Percentiles rank a stretch among this genome's conserved stretches.
These are phyloP conservation scores for Panaeolus cyanescens DNA, from an alignment of 768 basidiomycete species.

Conservation along the genomic window DNA sequence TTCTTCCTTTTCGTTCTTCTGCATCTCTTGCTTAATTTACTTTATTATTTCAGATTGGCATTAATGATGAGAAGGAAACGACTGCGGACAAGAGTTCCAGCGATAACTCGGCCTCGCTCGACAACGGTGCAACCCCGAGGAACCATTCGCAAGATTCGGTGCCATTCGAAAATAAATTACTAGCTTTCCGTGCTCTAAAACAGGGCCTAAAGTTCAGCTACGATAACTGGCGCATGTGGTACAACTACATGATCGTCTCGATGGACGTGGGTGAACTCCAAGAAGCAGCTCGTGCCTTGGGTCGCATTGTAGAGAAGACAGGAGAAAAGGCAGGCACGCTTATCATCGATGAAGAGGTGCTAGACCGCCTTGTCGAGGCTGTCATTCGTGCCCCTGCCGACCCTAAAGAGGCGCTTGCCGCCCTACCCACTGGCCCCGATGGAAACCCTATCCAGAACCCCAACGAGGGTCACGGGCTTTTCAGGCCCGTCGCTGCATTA, in stretches of 20 bases:
- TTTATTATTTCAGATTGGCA: not conserved
- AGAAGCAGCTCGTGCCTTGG: slow-evolving; percentile 84
- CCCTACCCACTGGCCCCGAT: slow-evolving; percentile 12
- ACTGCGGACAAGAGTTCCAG: not conserved
- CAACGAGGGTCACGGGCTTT: slow-evolving; percentile 69
- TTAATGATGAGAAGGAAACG: slow-evolving; percentile 1
- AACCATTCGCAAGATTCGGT: slow-evolving; percentile 34
- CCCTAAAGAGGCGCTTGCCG: slow-evolving; percentile 33
- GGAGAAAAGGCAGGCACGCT: slow-evolving; percentile 48
- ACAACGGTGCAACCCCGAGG: slow-evolving; percentile 1
- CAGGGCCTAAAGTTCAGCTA: slow-evolving; percentile 84
- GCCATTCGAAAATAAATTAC: slow-evolving; percentile 74
- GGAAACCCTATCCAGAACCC: slow-evolving; percentile 38
- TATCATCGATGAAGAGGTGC: slow-evolving; percentile 81
- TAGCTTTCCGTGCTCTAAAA: slow-evolving; percentile 91
- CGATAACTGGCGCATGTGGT: slow-evolving; percentile 98
- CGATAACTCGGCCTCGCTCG: not conserved
- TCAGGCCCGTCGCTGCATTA: slow-evolving; percentile 66
- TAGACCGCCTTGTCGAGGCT: slow-evolving; percentile 87
- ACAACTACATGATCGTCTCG: slow-evolving; percentile 93
- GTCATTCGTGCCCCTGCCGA: slow-evolving; percentile 61
- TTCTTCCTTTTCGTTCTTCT: not conserved
- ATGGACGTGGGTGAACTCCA: slow-evolving; percentile 91
- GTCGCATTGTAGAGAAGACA: slow-evolving; percentile 81
- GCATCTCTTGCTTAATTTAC: slow-evolving; percentile 4